Evolutionary conservation across 495 filamentous ascomycete genomes (phyloP).

Genomic region (Annulohypoxylon nitens): DNA sequence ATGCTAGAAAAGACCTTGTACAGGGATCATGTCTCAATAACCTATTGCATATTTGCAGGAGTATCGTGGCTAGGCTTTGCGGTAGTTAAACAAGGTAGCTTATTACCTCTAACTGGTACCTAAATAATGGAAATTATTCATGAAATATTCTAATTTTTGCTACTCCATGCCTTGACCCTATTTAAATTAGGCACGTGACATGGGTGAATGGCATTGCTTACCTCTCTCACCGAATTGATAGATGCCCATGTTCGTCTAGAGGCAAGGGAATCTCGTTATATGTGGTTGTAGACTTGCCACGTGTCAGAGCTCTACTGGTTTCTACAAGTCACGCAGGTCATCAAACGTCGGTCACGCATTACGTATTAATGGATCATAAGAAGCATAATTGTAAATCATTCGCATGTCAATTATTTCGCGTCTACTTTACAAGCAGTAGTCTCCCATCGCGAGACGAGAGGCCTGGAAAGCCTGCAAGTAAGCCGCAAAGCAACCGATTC

Average conservation of each 20-base stretch:
- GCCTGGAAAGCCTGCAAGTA: too few relatives aligned
- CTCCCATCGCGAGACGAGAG: neutral
- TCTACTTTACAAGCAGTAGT: neutral
- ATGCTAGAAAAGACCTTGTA: neutral
- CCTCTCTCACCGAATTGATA: neutral
- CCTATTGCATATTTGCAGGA: constrained; percentile 1
- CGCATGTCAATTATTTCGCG: neutral
- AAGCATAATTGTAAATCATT: neutral
- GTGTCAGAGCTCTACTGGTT: constrained; percentile 24
- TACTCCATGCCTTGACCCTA: neutral
- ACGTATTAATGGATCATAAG: neutral
- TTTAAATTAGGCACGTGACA: constrained; percentile 32
- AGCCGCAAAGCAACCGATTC: neutral
- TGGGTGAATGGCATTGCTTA: neutral
- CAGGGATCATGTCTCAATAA: neutral
- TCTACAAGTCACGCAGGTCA: constrained; percentile 15
- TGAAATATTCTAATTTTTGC: constrained; percentile 12
- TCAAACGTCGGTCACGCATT: constrained; percentile 1
- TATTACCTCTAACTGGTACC: constrained; percentile 1
- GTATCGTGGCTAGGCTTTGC: constrained; percentile 6
- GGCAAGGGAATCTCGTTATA: constrained; percentile 3
- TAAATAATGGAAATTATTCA: constrained; percentile 33
- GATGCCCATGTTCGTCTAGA: neutral
- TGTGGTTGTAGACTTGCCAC: constrained; percentile 39
- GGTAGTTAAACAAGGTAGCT: constrained; percentile 1